Evolutionary conservation across 305 asterid species (phyloP), one percentile per base, ranked within the genome.

Genomic region (Fraxinus greggii): DNA sequence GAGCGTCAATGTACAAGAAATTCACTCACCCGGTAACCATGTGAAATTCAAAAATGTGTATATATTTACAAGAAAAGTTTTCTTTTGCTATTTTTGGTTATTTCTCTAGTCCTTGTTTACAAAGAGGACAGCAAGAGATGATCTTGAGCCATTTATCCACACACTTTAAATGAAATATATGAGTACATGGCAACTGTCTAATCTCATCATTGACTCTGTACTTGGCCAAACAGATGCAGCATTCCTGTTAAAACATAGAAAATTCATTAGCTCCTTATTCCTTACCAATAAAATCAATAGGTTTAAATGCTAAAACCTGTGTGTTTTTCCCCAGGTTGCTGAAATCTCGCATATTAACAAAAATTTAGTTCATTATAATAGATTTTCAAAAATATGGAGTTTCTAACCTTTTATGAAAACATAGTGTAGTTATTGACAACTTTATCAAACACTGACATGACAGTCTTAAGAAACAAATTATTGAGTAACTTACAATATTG

Each of bases 121-220:
- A 90, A 1, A 90, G 91, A 56, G 91, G 92, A 80, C 92, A 90
- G 65, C 88, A 86, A 45, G 98, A 91, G 79, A 90, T 86, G 17
- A 95, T 95, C 90, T 84, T 90, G 84, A 95, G 97, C 99, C 99
- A 95, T 82, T 95, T 97, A 84, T 94, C 99, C 85, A 95, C 98
- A 82, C 99, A 95, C 72, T 88, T 90, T 21, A 92, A 93, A 86
- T 95, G 99, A 83, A 95, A 95, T 51, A 85, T 82, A 86, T 95
- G 99, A 28, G 89, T 84, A 83, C 99, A 95, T 80, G 97, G 93
- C 86, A 95, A 79, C 75, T 91, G 77, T 84, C 98, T 91, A 15
- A 94, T 91, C 76, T 94, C 99, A 86, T 95, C 99, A 86, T 87
- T 92, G 7, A 92, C 98, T 83, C 72, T 89, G 82, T 94, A 94